Evolutionary conservation across 2,329 filamentous ascomycete species (phyloP).

Genomic region (Magnaporthiopsis rhizophila): DNA sequence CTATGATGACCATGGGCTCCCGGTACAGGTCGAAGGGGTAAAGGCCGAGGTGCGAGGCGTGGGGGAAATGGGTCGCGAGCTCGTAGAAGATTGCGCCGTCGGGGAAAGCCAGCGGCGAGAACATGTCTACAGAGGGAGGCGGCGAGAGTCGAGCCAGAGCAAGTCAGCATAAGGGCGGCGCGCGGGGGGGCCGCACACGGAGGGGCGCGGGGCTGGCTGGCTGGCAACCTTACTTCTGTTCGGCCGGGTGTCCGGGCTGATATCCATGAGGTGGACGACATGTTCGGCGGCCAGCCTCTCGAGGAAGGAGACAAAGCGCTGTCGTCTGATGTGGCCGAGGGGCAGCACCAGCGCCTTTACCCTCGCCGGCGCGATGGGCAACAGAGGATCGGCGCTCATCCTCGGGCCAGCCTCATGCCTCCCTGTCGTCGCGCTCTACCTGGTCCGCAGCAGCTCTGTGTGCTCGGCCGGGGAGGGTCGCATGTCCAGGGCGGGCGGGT

Average conservation of each 20-base stretch:
- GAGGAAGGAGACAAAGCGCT: constrained; percentile 72
- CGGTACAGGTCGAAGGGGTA: constrained; percentile 87
- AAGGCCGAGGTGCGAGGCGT: constrained; percentile 69
- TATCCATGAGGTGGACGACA: constrained; percentile 76
- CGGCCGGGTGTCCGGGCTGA: constrained; percentile 75
- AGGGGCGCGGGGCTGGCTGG: constrained; percentile 7
- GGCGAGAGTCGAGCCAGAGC: constrained; percentile 2
- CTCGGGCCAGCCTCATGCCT: constrained; percentile 17
- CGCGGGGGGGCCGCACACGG: not conserved
- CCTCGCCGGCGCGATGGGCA: constrained; percentile 85
- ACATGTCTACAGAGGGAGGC: constrained; percentile 60
- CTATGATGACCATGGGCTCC: constrained; percentile 75
- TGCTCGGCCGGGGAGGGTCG: not conserved
- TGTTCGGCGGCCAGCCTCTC: constrained; percentile 70
- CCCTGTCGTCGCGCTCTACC: not conserved
- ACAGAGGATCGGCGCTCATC: constrained; percentile 84
- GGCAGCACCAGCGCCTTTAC: constrained; percentile 83
- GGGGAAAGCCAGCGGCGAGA: constrained; percentile 83
- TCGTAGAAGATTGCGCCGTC: constrained; percentile 83
- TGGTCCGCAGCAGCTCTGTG: not conserved
- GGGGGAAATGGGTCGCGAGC: constrained; percentile 69
- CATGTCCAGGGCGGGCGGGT: not conserved
- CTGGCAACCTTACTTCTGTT: constrained; percentile 62
- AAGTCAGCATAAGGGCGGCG: not conserved
- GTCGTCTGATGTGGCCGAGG: constrained; percentile 74